Evolutionary conservation across 176 grass and related monocot genomes (phyloP).

Genomic region (Pontederia crassipes): DNA sequence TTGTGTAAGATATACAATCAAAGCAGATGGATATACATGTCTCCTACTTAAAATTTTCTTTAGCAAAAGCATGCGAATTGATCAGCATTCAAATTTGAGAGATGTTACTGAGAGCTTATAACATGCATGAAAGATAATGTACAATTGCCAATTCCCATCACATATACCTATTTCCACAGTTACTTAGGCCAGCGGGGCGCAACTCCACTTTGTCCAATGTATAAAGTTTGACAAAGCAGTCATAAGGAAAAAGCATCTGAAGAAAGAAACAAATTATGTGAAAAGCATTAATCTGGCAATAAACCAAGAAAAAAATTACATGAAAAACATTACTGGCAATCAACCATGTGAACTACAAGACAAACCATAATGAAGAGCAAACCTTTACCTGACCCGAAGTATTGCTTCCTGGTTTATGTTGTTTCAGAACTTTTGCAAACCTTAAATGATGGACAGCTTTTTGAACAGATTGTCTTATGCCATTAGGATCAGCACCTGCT

Average conservation of each 20-base stretch:
- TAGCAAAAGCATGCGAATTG: no score
- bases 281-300: background rate
- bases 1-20: no score
- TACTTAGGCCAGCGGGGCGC: constrained; percentile 15
- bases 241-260: constrained; percentile 25
- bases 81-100: no score
- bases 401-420: constrained; percentile 6
- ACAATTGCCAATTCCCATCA: background rate
- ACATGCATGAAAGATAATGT: background rate
- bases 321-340: no score
- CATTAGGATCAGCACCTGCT: background rate
- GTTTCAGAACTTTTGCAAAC: constrained; percentile 11
- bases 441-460: constrained; percentile 22
- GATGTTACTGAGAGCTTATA: background rate
- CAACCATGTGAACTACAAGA: no score
- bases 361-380: no score
- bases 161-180: constrained; percentile 20
- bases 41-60: no score
- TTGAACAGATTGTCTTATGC: constrained; percentile 12
- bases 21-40: no score
- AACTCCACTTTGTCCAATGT: constrained; percentile 18
- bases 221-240: constrained; percentile 22
- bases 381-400: constrained; percentile 10
- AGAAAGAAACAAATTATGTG: background rate
- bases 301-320: background rate